Evolutionary conservation across 352 stramenopile genomes (phyloP).

Genomic region (Phytophthora brassicae): DNA sequence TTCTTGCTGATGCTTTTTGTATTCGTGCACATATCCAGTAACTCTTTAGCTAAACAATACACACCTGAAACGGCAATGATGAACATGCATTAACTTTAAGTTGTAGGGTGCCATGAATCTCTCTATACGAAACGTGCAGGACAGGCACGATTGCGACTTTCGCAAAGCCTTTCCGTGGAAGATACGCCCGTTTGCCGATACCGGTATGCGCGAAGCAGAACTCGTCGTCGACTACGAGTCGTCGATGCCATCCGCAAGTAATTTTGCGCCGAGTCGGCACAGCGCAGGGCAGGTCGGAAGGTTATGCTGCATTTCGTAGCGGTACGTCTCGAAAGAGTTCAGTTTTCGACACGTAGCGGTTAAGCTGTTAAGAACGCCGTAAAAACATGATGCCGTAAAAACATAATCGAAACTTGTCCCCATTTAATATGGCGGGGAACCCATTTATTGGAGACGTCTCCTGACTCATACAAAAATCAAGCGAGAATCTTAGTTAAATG

Average conservation of each 20-base stretch:
- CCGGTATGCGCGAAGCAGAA: too few relatives aligned
- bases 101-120: not conserved
- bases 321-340: not conserved
- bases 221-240: too few relatives aligned
- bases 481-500: too few relatives aligned
- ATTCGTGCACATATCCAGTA: slow-evolving; percentile 24
- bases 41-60: slow-evolving; percentile 32
- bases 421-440: too few relatives aligned
- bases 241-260: too few relatives aligned
- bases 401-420: too few relatives aligned
- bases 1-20: slow-evolving; percentile 32
- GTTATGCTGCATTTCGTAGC: not conserved
- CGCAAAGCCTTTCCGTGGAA: too few relatives aligned
- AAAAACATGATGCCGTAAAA: not conserved
- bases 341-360: not conserved
- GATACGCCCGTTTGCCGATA: too few relatives aligned
- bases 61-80: slow-evolving; percentile 19
- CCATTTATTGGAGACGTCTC: too few relatives aligned
- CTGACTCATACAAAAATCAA: too few relatives aligned
- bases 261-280: too few relatives aligned
- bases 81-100: slow-evolving; percentile 13
- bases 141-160: slow-evolving; percentile 22
- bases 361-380: not conserved
- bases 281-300: slow-evolving; percentile 4
- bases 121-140: slow-evolving; percentile 13